Base-by-base conservation (phyloP, 805 yeast genomes). In the Kodamaea jinghongensis region DNA sequence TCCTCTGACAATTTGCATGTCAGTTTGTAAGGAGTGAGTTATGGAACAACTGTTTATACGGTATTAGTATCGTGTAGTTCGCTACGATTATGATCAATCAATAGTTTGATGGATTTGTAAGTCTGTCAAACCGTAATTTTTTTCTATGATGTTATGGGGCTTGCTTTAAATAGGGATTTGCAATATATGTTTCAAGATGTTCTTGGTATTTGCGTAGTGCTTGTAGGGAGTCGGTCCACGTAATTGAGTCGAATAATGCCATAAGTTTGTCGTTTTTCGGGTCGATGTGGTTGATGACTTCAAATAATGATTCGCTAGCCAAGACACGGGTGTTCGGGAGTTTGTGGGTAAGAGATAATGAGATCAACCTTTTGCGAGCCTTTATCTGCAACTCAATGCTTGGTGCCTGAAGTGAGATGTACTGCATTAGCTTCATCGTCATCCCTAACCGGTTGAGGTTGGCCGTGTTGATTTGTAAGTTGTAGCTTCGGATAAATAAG, bases 401-500 rank as follows among this genome's bases (percentile, higher is more conserved):
- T 8, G 23, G 23, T 8, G 23, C 23, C 23, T 20, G 23, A 8
- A 20, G 23, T 8, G 7, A 5, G 14, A 32, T 34, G 31, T 61
- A 60, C 4, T 70, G 71, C 45, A 81, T 72, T 0, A 78, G 45
- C 36, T 64, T 58, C 4, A 79, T 51, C 0, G 73, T 71, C 10
- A 65, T 48, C 0, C 56, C 48, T 1, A 78, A 44, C 30, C 79
- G 55, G 0, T 56, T 41, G 6, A 63, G 32, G 36, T 67, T 69
- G 4, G 65, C 52, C 1, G 78, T 73, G 42, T 72, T 73, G 25
- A 83, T 59, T 39, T 81, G 83, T 25, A 79, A 55, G 51, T 83
- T 83, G 61, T 70, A 79, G 4, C 75, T 57, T 22, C 79, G 60
- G 1, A 75, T 64, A 32, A 65, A 76, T 4, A 80, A 54, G 1